Percentiles rank a stretch among this genome's conserved stretches.
These are phyloP conservation scores for Capsicum baccatum DNA, from an alignment of 257 asterid species.

Conservation along the genomic window DNA sequence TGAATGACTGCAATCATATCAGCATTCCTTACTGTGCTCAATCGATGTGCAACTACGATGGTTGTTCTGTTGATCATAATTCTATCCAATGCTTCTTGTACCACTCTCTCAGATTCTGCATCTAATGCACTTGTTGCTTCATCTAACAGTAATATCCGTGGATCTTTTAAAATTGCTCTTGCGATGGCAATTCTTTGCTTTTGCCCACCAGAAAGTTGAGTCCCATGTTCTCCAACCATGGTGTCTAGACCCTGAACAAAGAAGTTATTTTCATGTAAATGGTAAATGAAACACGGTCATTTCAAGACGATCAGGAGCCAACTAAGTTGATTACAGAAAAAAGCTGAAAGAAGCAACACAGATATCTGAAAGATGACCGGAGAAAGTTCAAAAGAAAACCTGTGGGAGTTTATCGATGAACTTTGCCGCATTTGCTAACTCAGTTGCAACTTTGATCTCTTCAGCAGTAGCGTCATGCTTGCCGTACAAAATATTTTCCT, in stretches of 20 bases:
- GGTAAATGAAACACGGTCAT: background rate
- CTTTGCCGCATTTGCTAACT: slow-evolving; percentile 80
- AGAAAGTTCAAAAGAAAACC: slow-evolving; percentile 41
- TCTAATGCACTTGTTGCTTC: slow-evolving; percentile 93
- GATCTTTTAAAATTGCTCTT: slow-evolving; percentile 79
- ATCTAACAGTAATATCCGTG: slow-evolving; percentile 76
- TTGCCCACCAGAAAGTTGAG: slow-evolving; percentile 94
- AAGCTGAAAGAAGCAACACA: slow-evolving; percentile 24
- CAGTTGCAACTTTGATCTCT: slow-evolving; percentile 66
- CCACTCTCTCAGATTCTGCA: slow-evolving; percentile 87
- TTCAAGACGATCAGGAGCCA: background rate
- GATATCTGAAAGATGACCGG: background rate
- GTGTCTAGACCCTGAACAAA: slow-evolving; percentile 68
- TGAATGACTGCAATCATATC: slow-evolving; percentile 81
- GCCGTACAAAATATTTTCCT: slow-evolving; percentile 82
- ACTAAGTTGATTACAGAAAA: background rate
- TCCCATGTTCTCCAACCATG: slow-evolving; percentile 85
- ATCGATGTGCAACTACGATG: slow-evolving; percentile 79
- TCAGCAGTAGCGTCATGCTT: slow-evolving; percentile 69
- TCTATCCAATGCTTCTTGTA: slow-evolving; percentile 85
- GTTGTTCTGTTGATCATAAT: slow-evolving; percentile 86
- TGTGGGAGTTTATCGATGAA: slow-evolving; percentile 80
- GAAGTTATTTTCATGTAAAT: background rate
- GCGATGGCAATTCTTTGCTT: slow-evolving; percentile 90
- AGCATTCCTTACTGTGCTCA: slow-evolving; percentile 83